Evolutionary conservation across 2,329 filamentous ascomycete species (phyloP), one percentile per base, ranked within the genome.

Genomic region (Aureobasidium sp.): DNA sequence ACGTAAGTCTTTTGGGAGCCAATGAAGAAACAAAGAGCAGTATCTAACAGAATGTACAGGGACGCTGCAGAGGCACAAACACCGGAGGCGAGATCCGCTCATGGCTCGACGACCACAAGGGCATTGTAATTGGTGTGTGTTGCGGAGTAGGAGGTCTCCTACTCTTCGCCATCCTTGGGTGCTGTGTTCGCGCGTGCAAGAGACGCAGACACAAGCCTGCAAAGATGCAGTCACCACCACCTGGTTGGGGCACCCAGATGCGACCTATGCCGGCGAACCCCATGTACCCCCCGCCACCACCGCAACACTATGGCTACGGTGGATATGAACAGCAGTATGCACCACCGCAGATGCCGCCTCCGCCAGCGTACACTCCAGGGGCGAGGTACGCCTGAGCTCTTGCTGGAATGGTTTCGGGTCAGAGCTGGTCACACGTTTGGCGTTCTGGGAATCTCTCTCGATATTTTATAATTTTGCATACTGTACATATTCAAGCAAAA

Each of bases 121-220:
- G 82, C 57, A 83, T 97, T 64, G 87, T 95, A 65, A 96, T 97
- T 64, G 91, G 89, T 25, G 77, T 97, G 11, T 83, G 82, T 5
- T 78, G 79, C 49, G 87, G 84, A 11, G 78, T 95, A 17, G 93
- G 90, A 50, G 84, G 81, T 7, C 77, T 96, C 6, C 67, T 95
- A 6, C 69, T 95, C 19, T 71, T 96, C 47, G 79, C 81, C 35
- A 76, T 96, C 54, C 65, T 86, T 11, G 81, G 81, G 69, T 96
- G 90, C 74, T 60, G 49, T 31, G 79, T 86, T 67, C 74, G 80
- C 62, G 80, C 79, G 66, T 81, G 81, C 46, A 84, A 79, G 67
- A 65, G 13, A 29, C 60, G 21, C 62, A 59, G 45, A 50, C n/a
- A 10, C 21, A 40, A 31, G 45, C 35, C 45, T n/a, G 35, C 37